Percentiles rank a stretch among this genome's conserved stretches.
Evolutionary conservation across 352 stramenopile genomes (phyloP).

Genomic region (Elongisporangium prolatum): DNA sequence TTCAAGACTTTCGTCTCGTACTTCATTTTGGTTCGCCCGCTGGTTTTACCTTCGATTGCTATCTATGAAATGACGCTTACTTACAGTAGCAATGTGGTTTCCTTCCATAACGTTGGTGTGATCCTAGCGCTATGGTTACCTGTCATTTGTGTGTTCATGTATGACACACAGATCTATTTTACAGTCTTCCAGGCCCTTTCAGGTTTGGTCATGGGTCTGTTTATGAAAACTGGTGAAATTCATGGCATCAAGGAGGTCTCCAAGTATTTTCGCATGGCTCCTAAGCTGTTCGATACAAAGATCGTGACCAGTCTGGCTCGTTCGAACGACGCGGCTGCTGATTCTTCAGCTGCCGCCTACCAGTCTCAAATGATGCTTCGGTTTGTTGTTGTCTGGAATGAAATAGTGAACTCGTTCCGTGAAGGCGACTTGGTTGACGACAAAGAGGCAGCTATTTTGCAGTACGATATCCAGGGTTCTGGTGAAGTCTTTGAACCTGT

Average conservation of each 20-base stretch:
- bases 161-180: conserved; percentile 81
- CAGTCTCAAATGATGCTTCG: conserved; percentile 71
- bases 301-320: conserved; percentile 60
- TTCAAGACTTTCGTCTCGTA: conserved; percentile 66
- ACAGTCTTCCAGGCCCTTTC: conserved; percentile 61
- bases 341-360: conserved; percentile 39
- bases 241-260: conserved; percentile 62
- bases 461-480: conserved; percentile 68
- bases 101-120: conserved; percentile 66
- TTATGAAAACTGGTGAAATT: conserved; percentile 74
- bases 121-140: conserved; percentile 60
- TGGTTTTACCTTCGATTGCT: conserved; percentile 62
- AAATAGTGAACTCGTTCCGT: conserved; percentile 75
- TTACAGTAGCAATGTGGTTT: conserved; percentile 55
- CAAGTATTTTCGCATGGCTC: conserved; percentile 60
- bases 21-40: conserved; percentile 57
- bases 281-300: conserved; percentile 68
- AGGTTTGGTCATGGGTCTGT: conserved; percentile 41
- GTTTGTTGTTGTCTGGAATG: conserved; percentile 81
- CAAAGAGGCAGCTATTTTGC: conserved; percentile 65
- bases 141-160: conserved; percentile 74
- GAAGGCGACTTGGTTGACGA: conserved; percentile 70
- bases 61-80: conserved; percentile 66
- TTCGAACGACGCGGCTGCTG: conserved; percentile 45
- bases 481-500: conserved; percentile 77